A percentile compares a stretch with the other conserved stretches of the same genome.
Conservation (phyloP, 2,329 filamentous ascomycete genomes). For the Xylaria sp. region DNA sequence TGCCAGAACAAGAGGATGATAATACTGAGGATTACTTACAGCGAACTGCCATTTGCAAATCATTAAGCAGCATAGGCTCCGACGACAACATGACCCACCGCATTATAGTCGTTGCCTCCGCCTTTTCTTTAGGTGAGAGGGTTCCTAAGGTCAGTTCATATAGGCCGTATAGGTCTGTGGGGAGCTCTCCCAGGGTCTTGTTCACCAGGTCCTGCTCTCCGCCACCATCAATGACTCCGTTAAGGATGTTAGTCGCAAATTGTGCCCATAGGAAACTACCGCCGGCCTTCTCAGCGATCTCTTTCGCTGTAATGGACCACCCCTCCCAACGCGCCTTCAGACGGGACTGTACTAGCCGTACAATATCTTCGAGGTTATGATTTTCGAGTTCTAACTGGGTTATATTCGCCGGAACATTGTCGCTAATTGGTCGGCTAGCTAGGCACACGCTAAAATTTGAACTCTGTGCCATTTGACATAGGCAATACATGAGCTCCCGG, state of each 20-base stretch:
- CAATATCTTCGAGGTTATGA: slow-evolving; percentile 31
- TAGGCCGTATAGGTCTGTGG: slow-evolving; percentile 24
- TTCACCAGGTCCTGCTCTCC: slow-evolving; percentile 16
- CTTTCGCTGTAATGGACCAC: neutral
- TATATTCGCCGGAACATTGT: slow-evolving; percentile 15
- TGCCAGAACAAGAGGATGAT: neutral
- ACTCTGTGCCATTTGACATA: slow-evolving; percentile 26
- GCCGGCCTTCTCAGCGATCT: slow-evolving; percentile 23
- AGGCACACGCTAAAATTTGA: slow-evolving; percentile 31
- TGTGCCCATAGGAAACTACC: slow-evolving; percentile 35
- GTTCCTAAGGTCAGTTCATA: slow-evolving; percentile 27
- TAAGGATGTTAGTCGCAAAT: slow-evolving; percentile 31
- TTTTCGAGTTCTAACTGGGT: slow-evolving; percentile 23
- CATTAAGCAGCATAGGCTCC: slow-evolving; percentile 34
- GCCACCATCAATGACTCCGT: slow-evolving; percentile 20
- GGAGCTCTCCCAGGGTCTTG: slow-evolving; percentile 22
- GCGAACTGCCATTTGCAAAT: slow-evolving; percentile 32
- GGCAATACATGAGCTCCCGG: slow-evolving; percentile 27
- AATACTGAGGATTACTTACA: neutral
- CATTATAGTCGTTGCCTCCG: slow-evolving; percentile 33
- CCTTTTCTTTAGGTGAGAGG: slow-evolving; percentile 27
- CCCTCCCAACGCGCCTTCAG: slow-evolving; percentile 17
- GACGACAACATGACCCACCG: slow-evolving; percentile 34
- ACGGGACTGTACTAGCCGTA: slow-evolving; percentile 16
- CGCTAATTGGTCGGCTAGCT: slow-evolving; percentile 27